Base-by-base conservation (phyloP, 1,139 yeast species). In the Geotrichum macrosporum region DNA sequence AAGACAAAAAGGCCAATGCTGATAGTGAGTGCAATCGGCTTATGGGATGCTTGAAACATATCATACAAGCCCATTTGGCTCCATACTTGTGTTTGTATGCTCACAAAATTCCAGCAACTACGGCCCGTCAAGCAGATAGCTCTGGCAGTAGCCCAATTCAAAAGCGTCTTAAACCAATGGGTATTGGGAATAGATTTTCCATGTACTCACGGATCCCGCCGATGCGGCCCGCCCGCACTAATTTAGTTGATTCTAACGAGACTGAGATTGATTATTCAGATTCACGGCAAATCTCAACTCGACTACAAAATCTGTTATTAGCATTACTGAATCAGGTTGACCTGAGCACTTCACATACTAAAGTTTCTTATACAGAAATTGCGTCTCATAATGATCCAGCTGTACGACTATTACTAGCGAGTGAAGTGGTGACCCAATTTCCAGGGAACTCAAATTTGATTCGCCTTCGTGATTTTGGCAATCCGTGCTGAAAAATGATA, bases 381-480 rank as follows among this genome's bases (percentile, higher is more conserved):
- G n/a, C 33, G 6, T 16, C 41, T 12, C 24, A 3, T 18, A 37
- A 27, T 10, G 41, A 37, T 10, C 41, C 34, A 2, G 18, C 29
- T 2, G 26, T 29, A 4, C 22, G 26, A 26, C 29, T 37, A 6
- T 19, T 37, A 33, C 41, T 37, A 10, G 33, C 41, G 19, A 21
- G 26, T 16, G 41, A 37, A 5, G 33, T 29, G n/a, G 41, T 29
- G 16, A 12, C 19, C 12, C 41, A 37, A 21, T 33, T 33, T 9
- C 15, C 26, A 12, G 33, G 22, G 4, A 15, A 19, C 5, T 33
- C 41, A 12, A 22, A 37, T 16, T 15, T 37, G 24, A 18, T 37
- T 13, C 33, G 29, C 24, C 41, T 37, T 1, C 41, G 41, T 9
- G 16, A 36, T 9, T 36, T 36, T 26, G 40, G n/a, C n/a, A 9